A percentile compares a stretch with the other conserved stretches of the same genome.
Conservation (phyloP, 192 early-diverging fungal species). For the Thamnidium elegans region DNA sequence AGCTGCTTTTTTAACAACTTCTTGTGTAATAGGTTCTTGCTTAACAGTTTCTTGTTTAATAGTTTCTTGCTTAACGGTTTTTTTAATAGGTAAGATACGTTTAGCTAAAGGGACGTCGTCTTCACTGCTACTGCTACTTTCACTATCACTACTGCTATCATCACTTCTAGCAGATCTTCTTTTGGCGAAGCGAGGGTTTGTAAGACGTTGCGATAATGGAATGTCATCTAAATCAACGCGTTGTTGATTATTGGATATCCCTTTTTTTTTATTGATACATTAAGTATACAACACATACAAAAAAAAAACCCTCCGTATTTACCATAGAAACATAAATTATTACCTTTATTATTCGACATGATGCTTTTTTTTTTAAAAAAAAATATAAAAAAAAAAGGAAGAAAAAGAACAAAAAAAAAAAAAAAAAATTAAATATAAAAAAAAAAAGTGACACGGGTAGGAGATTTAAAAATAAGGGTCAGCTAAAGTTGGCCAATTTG, state of each 20-base stretch:
- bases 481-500: constrained; percentile 66
- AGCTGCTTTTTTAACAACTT: background rate
- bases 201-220: no score
- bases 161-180: no score
- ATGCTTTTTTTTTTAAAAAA: background rate
- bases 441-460: background rate
- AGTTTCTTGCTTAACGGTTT: background rate
- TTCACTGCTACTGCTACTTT: background rate
- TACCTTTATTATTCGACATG: background rate
- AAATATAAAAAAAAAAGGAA: background rate
- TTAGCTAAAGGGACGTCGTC: background rate
- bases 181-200: no score
- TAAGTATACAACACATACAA: no score
- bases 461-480: constrained; percentile 2
- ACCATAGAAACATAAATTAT: no score
- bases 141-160: no score
- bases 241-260: no score
- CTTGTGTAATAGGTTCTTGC: no score
- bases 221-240: no score
- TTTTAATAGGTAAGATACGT: background rate
- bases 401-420: background rate
- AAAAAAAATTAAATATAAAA: background rate
- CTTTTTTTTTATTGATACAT: no score
- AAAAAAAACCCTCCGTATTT: no score
- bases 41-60: background rate